Percentiles rank a stretch among this genome's conserved stretches.
phyloP scores from a whole-genome alignment of 495 filamentous ascomycete genomes.

The Entonaema liquescens region DNA sequence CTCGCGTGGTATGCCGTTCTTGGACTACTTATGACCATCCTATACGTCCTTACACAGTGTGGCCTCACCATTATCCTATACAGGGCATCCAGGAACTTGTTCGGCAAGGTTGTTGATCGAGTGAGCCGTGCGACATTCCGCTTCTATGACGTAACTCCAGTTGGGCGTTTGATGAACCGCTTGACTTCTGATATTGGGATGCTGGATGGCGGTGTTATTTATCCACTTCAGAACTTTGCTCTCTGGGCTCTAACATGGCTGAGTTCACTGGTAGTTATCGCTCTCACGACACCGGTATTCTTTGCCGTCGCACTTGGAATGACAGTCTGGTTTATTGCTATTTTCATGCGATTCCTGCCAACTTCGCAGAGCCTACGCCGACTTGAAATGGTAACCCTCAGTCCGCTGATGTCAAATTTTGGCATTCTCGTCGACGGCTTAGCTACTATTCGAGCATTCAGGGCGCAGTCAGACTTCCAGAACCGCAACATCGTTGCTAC shows the following conservation, averaged over 20 bases:
- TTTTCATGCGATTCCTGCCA: conserved; percentile 79
- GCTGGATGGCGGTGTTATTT: conserved; percentile 79
- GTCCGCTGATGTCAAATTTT: conserved; percentile 85
- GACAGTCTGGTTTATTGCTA: conserved; percentile 67
- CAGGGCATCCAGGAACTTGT: conserved; percentile 75
- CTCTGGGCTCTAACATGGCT: conserved; percentile 73
- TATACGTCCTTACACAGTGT: conserved; percentile 62
- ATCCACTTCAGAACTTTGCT: conserved; percentile 70
- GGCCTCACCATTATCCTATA: conserved; percentile 77
- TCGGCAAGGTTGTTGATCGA: conserved; percentile 69
- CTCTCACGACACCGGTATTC: conserved; percentile 75
- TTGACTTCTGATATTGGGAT: conserved; percentile 86
- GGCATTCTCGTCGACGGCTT: conserved; percentile 80
- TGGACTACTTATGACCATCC: conserved; percentile 64
- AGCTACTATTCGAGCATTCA: conserved; percentile 80
- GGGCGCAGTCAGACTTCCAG: conserved; percentile 77
- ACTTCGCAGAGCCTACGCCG: conserved; percentile 82
- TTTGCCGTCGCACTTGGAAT: conserved; percentile 73
- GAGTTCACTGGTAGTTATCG: conserved; percentile 76
- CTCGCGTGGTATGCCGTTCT: conserved; percentile 71
- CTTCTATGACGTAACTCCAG: conserved; percentile 86
- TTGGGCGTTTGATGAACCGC: conserved; percentile 86
- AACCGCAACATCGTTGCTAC: conserved; percentile 75
- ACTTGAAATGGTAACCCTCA: conserved; percentile 84
- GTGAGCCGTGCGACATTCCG: conserved; percentile 83